Evolutionary conservation across 345 rosid genomes (phyloP), one percentile per base, ranked within the genome.

Genomic region (Passiflora organensis): DNA sequence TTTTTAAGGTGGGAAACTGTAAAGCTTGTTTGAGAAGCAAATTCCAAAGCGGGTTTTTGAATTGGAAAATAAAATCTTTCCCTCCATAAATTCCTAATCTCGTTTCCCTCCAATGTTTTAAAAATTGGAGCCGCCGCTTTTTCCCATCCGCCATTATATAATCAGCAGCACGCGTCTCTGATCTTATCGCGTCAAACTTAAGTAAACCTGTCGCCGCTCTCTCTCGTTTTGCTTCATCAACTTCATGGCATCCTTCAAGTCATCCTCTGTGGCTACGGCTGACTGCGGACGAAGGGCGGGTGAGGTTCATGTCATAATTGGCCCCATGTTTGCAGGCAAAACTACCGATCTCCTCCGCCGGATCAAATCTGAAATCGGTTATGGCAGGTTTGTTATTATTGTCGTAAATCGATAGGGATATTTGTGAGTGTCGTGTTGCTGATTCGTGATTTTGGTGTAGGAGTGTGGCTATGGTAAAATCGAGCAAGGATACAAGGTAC

Each of bases 251-350:
- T 53, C 81, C 21, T 53, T 72, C 41, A 74, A 69, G 50, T 61
- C 81, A 38, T 53, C 5, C 64, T 66, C 32, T 70, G 21, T 21
- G 48, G 20, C 25, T 37, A 52, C 39, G 70, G 1, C 48, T 10
- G 66, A 62, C 16, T 60, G 62, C 12, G 16, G 14, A 5, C 41
- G 41, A 13, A 32, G 53, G 0, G 65, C 72, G n/a, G 94, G 96
- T 15, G 81, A 86, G 59, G 52, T 93, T 36, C 99, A 93, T 59
- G 89, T 93, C 53, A 84, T 93, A 58, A 65, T 72, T 15, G 95
- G 96, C 5, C 95, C 96, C 48, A 86, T 93, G 96, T 93, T 93
- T 23, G 86, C 96, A 12, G 96, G 99, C 43, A 93, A 93, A 58
- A 84, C 96, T 56, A 93, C 96, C 0, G 83, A 93, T 6, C 94